Base-by-base conservation (phyloP, 2,329 filamentous ascomycete genomes). In the Orbilia ellipsospora region DNA sequence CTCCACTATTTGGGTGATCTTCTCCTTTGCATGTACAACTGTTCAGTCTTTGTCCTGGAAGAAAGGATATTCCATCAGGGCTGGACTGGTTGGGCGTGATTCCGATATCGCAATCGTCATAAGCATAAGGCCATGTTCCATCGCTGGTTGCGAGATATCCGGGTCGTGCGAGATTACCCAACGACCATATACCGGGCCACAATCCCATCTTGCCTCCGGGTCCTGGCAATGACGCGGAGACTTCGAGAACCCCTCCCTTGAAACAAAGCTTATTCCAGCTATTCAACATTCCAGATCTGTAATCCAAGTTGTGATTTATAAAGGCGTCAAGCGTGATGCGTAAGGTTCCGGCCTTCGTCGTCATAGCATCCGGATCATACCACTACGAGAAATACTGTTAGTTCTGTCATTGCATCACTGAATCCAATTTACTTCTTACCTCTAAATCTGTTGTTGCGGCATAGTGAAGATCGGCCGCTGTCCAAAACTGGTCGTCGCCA, bases 251-350 rank as follows among this genome's bases (percentile, higher is more conserved):
- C 3, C 90, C 90, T 28, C 89, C 89, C 77, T 90, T 91, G 83
- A 91, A 92, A 82, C 90, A 91, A 64, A 91, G 80, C 80, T 90
- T 87, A 80, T 92, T 92, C 90, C 90, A 92, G 8, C 88, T 90
- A 79, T 92, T 89, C 4, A 92, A 78, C 90, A 92, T 92, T n/a
- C 89, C 90, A 4, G 89, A 91, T 63, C 90, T 85, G 80, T 89
- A 92, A 73, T 90, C 86, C 23, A 91, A 82, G 61, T 86, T 86
- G 80, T 92, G 90, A 78, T 88, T 92, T 77, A 86, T 82, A 80
- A 89, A 90, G 5, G 85, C 84, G 79, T 90, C 89, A 78, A 92
- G 90, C 57, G 86, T 85, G 61, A 92, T 83, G 79, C 90, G 87
- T 44, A 91, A 83, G 0, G 86, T 86, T 20, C 90, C 90, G 77